Evolutionary conservation across 2,329 filamentous ascomycete genomes (phyloP).

Genomic region (Alternaria triticina): DNA sequence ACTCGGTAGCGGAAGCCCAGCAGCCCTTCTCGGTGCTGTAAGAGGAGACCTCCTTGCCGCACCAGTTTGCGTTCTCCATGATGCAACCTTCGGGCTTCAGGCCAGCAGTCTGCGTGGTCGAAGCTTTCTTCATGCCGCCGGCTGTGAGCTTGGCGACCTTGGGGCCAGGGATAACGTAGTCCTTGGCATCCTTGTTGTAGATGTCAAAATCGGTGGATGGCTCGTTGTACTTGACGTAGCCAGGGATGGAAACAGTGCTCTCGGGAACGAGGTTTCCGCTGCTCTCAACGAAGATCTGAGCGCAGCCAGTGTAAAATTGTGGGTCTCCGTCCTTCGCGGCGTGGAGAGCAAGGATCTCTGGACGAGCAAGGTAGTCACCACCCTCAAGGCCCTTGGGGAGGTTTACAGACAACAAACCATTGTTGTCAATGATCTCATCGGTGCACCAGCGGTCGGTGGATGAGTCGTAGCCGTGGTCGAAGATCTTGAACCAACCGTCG

Average conservation of each 20-base stretch:
- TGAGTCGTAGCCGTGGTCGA: conserved; percentile 69
- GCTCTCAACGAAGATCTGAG: conserved; percentile 70
- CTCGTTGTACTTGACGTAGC: conserved; percentile 63
- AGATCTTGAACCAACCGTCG: conserved; percentile 80
- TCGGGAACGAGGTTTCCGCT: conserved; percentile 55
- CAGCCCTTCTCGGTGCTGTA: conserved; percentile 65
- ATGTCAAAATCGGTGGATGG: conserved; percentile 69
- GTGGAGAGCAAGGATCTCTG: conserved; percentile 74
- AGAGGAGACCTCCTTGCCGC: conserved; percentile 64
- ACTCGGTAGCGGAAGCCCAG: conserved; percentile 57
- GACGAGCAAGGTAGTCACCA: conserved; percentile 74
- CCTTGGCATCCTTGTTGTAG: conserved; percentile 55
- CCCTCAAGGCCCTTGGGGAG: conserved; percentile 67
- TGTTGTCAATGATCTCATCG: conserved; percentile 69
- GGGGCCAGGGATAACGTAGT: conserved; percentile 65
- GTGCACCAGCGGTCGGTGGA: conserved; percentile 69
- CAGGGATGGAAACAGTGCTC: conserved; percentile 70
- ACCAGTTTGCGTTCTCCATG: conserved; percentile 75
- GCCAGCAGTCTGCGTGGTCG: conserved; percentile 54
- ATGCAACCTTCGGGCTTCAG: conserved; percentile 64
- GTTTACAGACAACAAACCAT: conserved; percentile 67
- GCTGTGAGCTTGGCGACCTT: conserved; percentile 57
- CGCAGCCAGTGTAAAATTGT: conserved; percentile 77
- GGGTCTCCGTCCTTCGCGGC: conserved; percentile 60
- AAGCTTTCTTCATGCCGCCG: conserved; percentile 15